Conservation (phyloP, 1,284 basidiomycete species). For the Sporisorium reilianum region DNA sequence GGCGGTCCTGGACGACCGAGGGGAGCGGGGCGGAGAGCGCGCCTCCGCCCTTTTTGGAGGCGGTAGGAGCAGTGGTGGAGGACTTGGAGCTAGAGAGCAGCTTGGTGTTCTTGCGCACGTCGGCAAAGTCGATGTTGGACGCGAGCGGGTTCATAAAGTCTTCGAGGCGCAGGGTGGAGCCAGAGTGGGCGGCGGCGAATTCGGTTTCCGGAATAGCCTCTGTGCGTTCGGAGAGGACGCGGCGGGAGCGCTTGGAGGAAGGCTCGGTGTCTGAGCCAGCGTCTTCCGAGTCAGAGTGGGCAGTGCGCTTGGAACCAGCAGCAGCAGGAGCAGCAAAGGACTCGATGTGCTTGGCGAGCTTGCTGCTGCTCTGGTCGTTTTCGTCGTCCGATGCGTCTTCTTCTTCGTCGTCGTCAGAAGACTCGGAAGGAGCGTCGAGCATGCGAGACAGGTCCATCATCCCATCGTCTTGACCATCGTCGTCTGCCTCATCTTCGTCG, state of each 20-base stretch:
- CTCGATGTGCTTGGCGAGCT: constrained; percentile 45
- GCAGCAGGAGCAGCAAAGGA: constrained; percentile 41
- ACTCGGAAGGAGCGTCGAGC: constrained; percentile 57
- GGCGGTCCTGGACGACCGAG: constrained; percentile 84
- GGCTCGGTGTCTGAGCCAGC: constrained; percentile 29
- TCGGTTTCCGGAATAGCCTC: constrained; percentile 79
- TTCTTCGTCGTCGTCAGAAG: constrained; percentile 36
- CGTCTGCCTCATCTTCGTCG: constrained; percentile 33
- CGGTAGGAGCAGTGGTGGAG: constrained; percentile 72
- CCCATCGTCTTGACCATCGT: constrained; percentile 55
- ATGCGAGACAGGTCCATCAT: constrained; percentile 64
- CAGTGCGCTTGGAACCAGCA: constrained; percentile 30
- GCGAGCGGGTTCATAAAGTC: constrained; percentile 80
- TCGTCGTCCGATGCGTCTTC: constrained; percentile 32
- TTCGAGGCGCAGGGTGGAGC: constrained; percentile 72
- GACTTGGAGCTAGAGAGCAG: constrained; percentile 29
- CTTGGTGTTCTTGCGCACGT: constrained; percentile 54
- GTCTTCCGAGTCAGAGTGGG: constrained; percentile 26
- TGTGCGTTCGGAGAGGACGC: constrained; percentile 78
- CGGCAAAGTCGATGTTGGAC: constrained; percentile 54
- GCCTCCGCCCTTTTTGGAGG: constrained; percentile 73
- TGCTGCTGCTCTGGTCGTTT: constrained; percentile 41
- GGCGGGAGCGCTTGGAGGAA: constrained; percentile 73
- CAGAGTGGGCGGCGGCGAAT: constrained; percentile 64
- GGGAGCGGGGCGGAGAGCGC: constrained; percentile 87